Conservation (phyloP, 2,329 filamentous ascomycete genomes). For the Magnaporthiopsis rhizophila region DNA sequence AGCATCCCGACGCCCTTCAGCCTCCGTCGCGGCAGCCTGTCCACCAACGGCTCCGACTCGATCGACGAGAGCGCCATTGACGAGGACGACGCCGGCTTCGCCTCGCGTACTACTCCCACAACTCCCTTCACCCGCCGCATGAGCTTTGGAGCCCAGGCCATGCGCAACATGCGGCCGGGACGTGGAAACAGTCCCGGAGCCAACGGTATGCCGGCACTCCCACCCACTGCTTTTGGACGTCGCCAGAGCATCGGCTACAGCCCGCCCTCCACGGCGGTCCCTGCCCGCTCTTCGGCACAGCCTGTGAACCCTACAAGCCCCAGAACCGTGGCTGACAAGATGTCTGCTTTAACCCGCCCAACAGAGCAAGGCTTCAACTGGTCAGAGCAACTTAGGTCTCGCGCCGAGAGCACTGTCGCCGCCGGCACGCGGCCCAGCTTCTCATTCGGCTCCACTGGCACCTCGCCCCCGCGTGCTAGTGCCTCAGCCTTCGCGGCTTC, state of each 20-base stretch:
- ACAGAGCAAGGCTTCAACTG: conserved; percentile 94
- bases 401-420: conserved; percentile 70
- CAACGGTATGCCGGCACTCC: conserved; percentile 50
- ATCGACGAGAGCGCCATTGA: conserved; percentile 68
- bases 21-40: conserved; percentile 58
- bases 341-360: conserved; percentile 37
- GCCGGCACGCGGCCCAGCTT: conserved; percentile 50
- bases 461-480: conserved; percentile 32
- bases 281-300: conserved; percentile 5
- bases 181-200: conserved; percentile 50
- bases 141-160: conserved; percentile 79
- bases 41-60: conserved; percentile 55
- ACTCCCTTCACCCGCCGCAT: conserved; percentile 77
- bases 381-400: conserved; percentile 88
- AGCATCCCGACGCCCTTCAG: conserved; percentile 38
- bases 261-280: conserved; percentile 3
- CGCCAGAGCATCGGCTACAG: conserved; percentile 17
- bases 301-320: conserved; percentile 17
- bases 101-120: conserved; percentile 49
- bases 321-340: conserved; percentile 59
- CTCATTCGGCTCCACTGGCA: conserved; percentile 40
- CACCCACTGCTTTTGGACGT: conserved; percentile 23
- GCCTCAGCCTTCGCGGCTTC: conserved; percentile 14
- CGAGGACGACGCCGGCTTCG: conserved; percentile 51
- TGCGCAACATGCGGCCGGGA: conserved; percentile 58